Evolutionary conservation across 139 green algal species (phyloP).

Genomic region (Chlamydomonas applanata): DNA sequence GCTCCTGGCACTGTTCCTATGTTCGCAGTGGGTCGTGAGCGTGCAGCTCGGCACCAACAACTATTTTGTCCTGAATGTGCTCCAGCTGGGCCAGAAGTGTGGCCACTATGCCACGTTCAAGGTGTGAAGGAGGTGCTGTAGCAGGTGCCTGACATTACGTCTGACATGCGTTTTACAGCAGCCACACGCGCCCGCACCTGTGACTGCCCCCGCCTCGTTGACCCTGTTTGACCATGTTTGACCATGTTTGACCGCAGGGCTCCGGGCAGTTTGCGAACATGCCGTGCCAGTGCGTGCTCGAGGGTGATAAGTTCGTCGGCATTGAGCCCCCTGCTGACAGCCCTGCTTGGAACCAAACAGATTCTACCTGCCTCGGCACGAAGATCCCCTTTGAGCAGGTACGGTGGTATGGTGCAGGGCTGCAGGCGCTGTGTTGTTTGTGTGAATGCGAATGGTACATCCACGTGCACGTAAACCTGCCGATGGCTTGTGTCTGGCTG

Average conservation of each 20-base stretch:
- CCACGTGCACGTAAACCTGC: too few relatives aligned
- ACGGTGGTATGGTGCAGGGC: too few relatives aligned
- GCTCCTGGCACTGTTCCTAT: background rate
- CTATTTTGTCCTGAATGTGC: slow-evolving; percentile 56
- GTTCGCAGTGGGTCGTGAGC: slow-evolving; percentile 26
- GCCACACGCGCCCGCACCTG: background rate
- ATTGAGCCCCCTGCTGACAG: background rate
- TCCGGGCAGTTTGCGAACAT: too few relatives aligned
- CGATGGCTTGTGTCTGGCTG: too few relatives aligned
- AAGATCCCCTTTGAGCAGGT: slow-evolving; percentile 46
- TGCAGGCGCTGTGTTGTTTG: too few relatives aligned
- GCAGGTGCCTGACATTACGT: slow-evolving; percentile 9
- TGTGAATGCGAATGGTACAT: too few relatives aligned
- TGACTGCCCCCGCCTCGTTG: background rate
- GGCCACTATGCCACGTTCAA: slow-evolving; percentile 13
- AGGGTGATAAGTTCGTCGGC: background rate
- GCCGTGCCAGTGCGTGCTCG: too few relatives aligned
- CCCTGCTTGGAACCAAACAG: background rate
- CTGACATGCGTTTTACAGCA: background rate
- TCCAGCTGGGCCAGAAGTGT: slow-evolving; percentile 13
- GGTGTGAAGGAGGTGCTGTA: too few relatives aligned
- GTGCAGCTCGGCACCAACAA: slow-evolving; percentile 52
- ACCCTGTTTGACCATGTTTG: too few relatives aligned
- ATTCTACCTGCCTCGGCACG: slow-evolving; percentile 26
- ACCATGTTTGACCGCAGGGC: too few relatives aligned